Percentiles rank a stretch among this genome's conserved stretches.
phyloP scores from a whole-genome alignment of 202 grass and related monocot species.

The Bolboschoenoplectus hybrid region DNA sequence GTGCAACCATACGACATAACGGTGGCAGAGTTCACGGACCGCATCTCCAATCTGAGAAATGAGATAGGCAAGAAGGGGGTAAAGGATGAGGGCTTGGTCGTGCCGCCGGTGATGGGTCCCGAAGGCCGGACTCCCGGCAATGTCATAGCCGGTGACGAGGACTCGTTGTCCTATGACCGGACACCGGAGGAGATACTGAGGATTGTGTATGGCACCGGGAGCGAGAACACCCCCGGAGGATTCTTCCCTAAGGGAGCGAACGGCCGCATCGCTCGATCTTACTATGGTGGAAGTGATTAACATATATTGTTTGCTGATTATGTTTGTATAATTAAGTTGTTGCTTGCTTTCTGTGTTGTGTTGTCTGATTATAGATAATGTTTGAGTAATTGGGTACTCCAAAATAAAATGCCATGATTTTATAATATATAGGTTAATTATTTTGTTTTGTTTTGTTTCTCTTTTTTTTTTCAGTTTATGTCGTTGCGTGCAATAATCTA shows the following conservation, averaged over 20 bases:
- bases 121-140: conserved; percentile 65
- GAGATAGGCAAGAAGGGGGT: conserved; percentile 54
- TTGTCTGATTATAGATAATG: neutral
- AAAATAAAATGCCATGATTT: neutral
- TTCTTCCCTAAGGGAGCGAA: conserved; percentile 76
- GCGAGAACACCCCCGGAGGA: conserved; percentile 53
- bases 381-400: neutral
- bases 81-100: conserved; percentile 79
- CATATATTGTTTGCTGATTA: neutral
- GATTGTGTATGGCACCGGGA: conserved; percentile 77
- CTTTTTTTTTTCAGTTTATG: neutral
- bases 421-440: neutral
- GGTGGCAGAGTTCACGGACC: conserved; percentile 69
- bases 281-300: conserved; percentile 4
- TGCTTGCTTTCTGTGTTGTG: neutral
- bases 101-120: conserved; percentile 45
- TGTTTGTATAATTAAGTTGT: neutral
- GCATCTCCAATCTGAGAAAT: conserved; percentile 70
- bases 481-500: neutral
- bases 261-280: conserved; percentile 59
- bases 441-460: neutral
- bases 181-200: conserved; percentile 72
- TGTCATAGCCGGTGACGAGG: conserved; percentile 70
- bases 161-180: conserved; percentile 69
- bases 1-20: conserved; percentile 55